A percentile compares a stretch with the other conserved stretches of the same genome.
Conservation (phyloP, 176 grass and related monocot genomes). For the Avena atlantica region DNA sequence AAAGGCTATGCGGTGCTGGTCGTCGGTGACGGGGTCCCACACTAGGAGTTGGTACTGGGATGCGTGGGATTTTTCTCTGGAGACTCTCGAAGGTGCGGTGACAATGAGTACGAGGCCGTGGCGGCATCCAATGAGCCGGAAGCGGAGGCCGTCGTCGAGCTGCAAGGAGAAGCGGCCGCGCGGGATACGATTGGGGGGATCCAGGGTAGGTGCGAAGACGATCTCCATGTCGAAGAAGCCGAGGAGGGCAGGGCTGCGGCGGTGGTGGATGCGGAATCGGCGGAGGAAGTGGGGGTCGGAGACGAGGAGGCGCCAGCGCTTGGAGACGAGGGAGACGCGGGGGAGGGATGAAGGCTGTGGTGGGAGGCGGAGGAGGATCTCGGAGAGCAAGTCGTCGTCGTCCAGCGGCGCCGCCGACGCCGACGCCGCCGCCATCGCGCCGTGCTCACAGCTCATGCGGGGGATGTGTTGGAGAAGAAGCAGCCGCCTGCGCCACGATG, state of each 20-base stretch:
- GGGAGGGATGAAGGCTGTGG: background rate
- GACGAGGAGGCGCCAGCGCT: slow-evolving; percentile 18
- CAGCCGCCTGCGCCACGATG: too few relatives aligned
- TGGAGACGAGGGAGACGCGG: slow-evolving; percentile 16
- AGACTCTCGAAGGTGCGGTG: too few relatives aligned
- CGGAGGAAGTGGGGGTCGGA: background rate
- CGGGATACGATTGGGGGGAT: background rate
- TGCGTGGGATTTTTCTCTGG: background rate
- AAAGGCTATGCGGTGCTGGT: background rate
- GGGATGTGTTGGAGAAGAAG: too few relatives aligned
- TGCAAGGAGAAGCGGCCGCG: background rate
- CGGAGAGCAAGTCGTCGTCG: background rate
- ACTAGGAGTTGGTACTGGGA: background rate
- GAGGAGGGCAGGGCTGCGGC: slow-evolving; percentile 7
- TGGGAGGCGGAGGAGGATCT: background rate
- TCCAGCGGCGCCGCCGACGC: background rate
- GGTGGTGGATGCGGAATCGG: slow-evolving; percentile 3
- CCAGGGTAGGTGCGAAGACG: background rate
- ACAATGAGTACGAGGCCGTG: background rate
- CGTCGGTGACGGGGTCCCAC: background rate
- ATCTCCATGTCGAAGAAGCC: background rate
- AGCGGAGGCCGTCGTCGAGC: too few relatives aligned
- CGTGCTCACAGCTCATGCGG: too few relatives aligned
- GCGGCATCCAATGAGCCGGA: background rate
- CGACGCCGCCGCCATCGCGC: background rate